Percentiles rank a stretch among this genome's conserved stretches.
Evolutionary conservation across 208 protist genomes (phyloP).

Genomic region (Leishmania gerbilli): DNA sequence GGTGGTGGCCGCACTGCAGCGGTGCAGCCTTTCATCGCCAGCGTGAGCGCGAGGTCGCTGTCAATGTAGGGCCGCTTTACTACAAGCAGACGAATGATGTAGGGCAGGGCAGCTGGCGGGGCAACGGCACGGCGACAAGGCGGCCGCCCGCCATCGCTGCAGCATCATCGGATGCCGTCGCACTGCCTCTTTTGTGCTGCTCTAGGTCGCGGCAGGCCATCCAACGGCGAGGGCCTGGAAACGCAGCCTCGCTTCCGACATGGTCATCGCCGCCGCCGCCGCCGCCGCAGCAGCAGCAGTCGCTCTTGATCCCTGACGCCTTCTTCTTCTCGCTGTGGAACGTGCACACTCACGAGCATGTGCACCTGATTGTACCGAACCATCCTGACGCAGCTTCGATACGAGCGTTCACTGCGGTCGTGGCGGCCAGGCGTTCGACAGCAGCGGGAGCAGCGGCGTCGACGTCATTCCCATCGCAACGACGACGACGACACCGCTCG

Average conservation of each 20-base stretch:
- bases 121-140: background rate
- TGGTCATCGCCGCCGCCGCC: background rate
- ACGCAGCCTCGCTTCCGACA: background rate
- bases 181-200: background rate
- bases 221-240: background rate
- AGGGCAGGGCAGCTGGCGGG: background rate
- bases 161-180: background rate
- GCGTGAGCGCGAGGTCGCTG: conserved; percentile 6
- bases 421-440: conserved; percentile 3
- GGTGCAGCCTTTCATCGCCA: background rate
- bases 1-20: background rate
- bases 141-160: background rate
- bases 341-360: conserved; percentile 41
- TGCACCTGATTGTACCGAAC: conserved; percentile 62
- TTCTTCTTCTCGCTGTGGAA: conserved; percentile 62
- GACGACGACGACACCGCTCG: background rate
- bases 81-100: background rate
- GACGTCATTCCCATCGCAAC: background rate
- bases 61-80: conserved; percentile 30
- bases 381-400: conserved; percentile 10
- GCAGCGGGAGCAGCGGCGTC: conserved; percentile 9
- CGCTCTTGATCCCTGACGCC: conserved; percentile 42
- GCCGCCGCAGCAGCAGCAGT: background rate
- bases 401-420: conserved; percentile 1
- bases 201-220: background rate